Evolutionary conservation across 1,284 basidiomycete genomes (phyloP), one percentile per base, ranked within the genome.

Genomic region (Cryptococcus jaspeensis): DNA sequence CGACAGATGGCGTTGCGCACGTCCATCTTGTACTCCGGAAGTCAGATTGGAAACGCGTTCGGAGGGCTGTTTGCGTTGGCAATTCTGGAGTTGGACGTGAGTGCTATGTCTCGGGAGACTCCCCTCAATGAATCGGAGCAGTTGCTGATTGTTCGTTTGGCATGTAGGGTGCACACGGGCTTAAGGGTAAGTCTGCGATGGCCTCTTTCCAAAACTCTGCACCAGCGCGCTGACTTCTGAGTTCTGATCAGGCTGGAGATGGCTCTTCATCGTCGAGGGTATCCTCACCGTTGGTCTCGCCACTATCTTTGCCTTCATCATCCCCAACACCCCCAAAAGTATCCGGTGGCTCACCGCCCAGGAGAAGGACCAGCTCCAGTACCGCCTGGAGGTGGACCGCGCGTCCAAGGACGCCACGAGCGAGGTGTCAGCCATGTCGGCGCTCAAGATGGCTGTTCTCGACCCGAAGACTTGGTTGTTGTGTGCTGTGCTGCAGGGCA

Each of bases 11-110:
- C 70, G 9, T 49, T 71, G 9, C 64, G 70, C 16, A 61, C 61
- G 12, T 71, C 66, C 20, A 62, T 67, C 25, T 65, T 77, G 5
- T 78, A 73, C 64, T 65, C 64, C 25, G 74, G 74, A 1, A 68
- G 67, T 12, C 71, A 77, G 45, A 58, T 77, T 44, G 70, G 72
- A 1, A 77, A 76, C 52, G 77, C 77, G 12, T 73, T 76, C 53
- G 72, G 71, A 23, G 71, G 71, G 51, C 64, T 76, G 1, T 67
- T 77, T 53, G 72, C 72, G 8, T 59, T 71, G 7, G 72, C 65
- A 13, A 67, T 74, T 36, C 52, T 69, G 40, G 18, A 57, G n/a
- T 53, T 63, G 12, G 52, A 59, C 50, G 28, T 32, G 28, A 32
- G 28, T 32, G 4, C 4, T 32, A n/a, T 32, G 28, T 4, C 9